Evolutionary conservation across 2,329 filamentous ascomycete genomes (phyloP).

Genomic region (Nemania abortiva): DNA sequence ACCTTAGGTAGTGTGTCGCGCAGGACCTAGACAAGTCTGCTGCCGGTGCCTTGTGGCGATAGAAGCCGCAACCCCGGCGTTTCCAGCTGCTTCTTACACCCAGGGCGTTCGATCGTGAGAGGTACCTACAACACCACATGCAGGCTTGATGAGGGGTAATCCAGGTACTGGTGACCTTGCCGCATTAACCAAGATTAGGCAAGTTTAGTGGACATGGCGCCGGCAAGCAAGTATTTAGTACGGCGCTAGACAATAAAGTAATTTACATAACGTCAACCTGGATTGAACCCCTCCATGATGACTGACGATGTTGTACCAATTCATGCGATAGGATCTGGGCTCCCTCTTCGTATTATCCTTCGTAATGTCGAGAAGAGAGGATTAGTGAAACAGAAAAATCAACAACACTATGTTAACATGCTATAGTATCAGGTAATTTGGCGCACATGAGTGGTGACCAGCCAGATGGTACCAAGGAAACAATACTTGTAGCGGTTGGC

Average conservation of each 20-base stretch:
- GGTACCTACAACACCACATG: not conserved
- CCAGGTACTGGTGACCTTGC: slow-evolving; percentile 12
- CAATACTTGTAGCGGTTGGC: not conserved
- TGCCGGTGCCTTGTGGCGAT: slow-evolving; percentile 20
- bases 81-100: slow-evolving; percentile 22
- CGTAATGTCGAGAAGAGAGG: not conserved
- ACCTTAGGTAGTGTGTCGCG: not conserved
- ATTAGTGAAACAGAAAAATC: not conserved
- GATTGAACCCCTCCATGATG: slow-evolving; percentile 18
- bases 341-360: not conserved
- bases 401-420: not conserved
- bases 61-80: not conserved
- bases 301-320: slow-evolving; percentile 3
- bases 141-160: slow-evolving; percentile 30
- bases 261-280: slow-evolving; percentile 4
- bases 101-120: not conserved
- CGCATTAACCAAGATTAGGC: not conserved
- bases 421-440: not conserved
- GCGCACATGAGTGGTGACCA: not conserved
- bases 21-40: slow-evolving; percentile 24
- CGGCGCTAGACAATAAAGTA: not conserved
- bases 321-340: not conserved
- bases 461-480: not conserved
- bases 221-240: slow-evolving; percentile 23
- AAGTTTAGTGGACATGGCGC: not conserved